A percentile compares a stretch with the other conserved stretches of the same genome.
Evolutionary conservation across 192 early-diverging fungal species (phyloP).

Genomic region (Umbelopsis sp.): DNA sequence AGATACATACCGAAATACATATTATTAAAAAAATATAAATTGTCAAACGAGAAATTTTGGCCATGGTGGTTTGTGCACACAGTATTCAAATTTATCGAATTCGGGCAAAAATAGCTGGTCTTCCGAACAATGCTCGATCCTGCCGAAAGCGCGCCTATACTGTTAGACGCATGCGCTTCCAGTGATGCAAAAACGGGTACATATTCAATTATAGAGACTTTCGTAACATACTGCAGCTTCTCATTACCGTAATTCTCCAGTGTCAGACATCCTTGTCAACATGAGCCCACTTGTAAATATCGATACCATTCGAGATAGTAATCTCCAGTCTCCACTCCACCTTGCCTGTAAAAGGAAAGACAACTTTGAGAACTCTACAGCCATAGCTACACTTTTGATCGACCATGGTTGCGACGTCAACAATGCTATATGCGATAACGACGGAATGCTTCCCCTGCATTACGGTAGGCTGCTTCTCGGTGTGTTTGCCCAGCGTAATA

Average conservation of each 20-base stretch:
- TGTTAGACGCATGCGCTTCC: slow-evolving; percentile 13
- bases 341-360: slow-evolving; percentile 37
- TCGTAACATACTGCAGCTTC: no score
- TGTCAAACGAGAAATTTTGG: neutral
- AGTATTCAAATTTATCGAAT: neutral
- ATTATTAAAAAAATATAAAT: neutral
- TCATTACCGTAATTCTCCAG: neutral
- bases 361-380: slow-evolving; percentile 28
- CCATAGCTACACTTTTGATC: slow-evolving; percentile 34
- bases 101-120: neutral
- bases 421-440: slow-evolving; percentile 41
- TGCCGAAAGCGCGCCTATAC: neutral
- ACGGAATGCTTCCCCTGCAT: slow-evolving; percentile 40
- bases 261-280: slow-evolving; percentile 1
- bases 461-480: slow-evolving; percentile 22
- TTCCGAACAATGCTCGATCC: slow-evolving; percentile 15
- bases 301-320: slow-evolving; percentile 35
- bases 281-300: slow-evolving; percentile 15
- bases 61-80: neutral
- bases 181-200: neutral
- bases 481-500: neutral
- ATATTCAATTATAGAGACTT: neutral
- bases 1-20: neutral
- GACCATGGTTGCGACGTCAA: slow-evolving; percentile 35
- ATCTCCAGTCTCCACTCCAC: slow-evolving; percentile 42